Conservation (phyloP, 331 rosid species). For the Prunus yedoensis region DNA sequence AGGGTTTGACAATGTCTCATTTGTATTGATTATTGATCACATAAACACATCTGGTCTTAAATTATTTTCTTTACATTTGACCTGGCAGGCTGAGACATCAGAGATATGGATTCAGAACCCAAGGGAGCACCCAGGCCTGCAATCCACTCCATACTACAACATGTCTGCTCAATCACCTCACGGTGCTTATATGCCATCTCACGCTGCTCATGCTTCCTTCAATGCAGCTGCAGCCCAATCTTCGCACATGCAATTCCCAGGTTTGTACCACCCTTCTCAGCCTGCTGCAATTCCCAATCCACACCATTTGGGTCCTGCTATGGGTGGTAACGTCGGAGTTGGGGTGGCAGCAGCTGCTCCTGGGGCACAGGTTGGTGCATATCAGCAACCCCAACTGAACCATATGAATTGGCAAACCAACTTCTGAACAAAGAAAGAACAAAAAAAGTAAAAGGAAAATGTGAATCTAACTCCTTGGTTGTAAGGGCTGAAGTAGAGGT, state of each 20-base stretch:
- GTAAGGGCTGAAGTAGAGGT: slow-evolving; percentile 57
- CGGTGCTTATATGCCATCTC: slow-evolving; percentile 81
- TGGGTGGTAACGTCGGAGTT: slow-evolving; percentile 79
- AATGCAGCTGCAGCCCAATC: slow-evolving; percentile 93
- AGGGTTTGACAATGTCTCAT: neutral
- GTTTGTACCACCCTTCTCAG: slow-evolving; percentile 89
- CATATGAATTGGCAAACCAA: slow-evolving; percentile 89
- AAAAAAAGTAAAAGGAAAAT: slow-evolving; percentile 11
- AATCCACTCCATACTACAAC: slow-evolving; percentile 80
- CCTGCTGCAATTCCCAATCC: slow-evolving; percentile 66
- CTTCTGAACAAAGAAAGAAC: slow-evolving; percentile 48
- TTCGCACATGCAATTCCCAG: slow-evolving; percentile 94
- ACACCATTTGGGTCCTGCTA: slow-evolving; percentile 81
- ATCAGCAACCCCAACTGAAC: slow-evolving; percentile 85
- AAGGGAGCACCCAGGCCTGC: slow-evolving; percentile 84
- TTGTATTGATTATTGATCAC: neutral
- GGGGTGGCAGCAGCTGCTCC: slow-evolving; percentile 89
- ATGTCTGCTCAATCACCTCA: slow-evolving; percentile 91
- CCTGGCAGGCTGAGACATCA: slow-evolving; percentile 82
- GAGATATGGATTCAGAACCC: slow-evolving; percentile 99
- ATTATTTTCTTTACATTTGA: slow-evolving; percentile 8
- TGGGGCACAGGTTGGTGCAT: slow-evolving; percentile 89
- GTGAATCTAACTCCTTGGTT: slow-evolving; percentile 56
- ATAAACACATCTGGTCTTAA: neutral
- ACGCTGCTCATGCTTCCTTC: slow-evolving; percentile 69